Percentiles rank a stretch among this genome's conserved stretches.
Evolutionary conservation across 2,329 filamentous ascomycete species (phyloP).

Genomic region (Myriosclerotinia duriaeana): DNA sequence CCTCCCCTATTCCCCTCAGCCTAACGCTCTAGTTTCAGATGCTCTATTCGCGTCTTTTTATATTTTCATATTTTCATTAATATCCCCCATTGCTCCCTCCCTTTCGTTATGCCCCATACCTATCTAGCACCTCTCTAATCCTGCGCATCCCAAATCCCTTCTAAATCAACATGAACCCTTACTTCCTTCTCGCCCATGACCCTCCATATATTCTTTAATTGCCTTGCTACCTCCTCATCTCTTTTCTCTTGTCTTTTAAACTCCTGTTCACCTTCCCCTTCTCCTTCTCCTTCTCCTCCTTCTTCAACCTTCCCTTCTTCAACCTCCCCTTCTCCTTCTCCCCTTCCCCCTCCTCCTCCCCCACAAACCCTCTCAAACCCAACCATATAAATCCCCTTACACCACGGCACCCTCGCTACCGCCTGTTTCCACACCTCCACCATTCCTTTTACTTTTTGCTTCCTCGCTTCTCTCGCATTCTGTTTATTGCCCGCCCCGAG

Average conservation of each 20-base stretch:
- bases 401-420: conserved; percentile 60
- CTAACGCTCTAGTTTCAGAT: too few species aligned
- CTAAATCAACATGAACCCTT: conserved; percentile 56
- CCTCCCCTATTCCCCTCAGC: too few species aligned
- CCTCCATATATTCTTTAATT: conserved; percentile 51
- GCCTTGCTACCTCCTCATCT: neutral
- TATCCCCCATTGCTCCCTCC: too few species aligned
- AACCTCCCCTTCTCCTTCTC: conserved; percentile 43
- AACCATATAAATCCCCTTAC: conserved; percentile 57
- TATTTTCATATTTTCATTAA: too few species aligned
- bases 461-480: neutral
- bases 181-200: conserved; percentile 62
- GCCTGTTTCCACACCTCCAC: conserved; percentile 57
- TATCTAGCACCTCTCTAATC: neutral
- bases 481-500: neutral
- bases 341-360: conserved; percentile 32
- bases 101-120: too few species aligned
- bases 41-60: too few species aligned
- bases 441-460: neutral
- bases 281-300: neutral
- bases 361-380: conserved; percentile 50
- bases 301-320: conserved; percentile 43
- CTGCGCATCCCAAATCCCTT: conserved; percentile 39
- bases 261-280: conserved; percentile 33
- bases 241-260: conserved; percentile 43